phyloP scores from a whole-genome alignment of 495 filamentous ascomycete genomes.

The Daldinia caldariorum region DNA sequence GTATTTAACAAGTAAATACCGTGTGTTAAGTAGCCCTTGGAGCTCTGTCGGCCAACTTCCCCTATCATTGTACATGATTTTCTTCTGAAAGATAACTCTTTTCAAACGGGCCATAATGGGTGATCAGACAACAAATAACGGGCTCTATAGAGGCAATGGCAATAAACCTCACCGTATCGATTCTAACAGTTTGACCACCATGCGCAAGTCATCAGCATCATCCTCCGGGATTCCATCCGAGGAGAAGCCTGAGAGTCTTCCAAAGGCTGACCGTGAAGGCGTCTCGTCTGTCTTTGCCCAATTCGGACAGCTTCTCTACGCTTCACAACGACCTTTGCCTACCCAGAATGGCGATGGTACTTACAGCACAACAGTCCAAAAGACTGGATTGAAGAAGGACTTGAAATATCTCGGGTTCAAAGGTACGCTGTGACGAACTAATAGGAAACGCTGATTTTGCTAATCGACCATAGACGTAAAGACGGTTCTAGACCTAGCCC shows the following conservation, averaged over 20 bases:
- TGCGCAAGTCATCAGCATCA: slow-evolving; percentile 12
- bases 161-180: slow-evolving; percentile 13
- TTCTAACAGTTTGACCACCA: slow-evolving; percentile 23
- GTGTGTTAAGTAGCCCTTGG: not conserved
- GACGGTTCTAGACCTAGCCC: slow-evolving; percentile 51
- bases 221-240: slow-evolving; percentile 26
- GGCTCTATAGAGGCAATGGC: slow-evolving; percentile 24
- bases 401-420: slow-evolving; percentile 62
- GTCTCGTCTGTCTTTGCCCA: slow-evolving; percentile 65
- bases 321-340: slow-evolving; percentile 71
- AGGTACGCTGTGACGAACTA: slow-evolving; percentile 44
- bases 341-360: slow-evolving; percentile 72
- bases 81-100: slow-evolving; percentile 2
- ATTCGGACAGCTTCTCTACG: slow-evolving; percentile 71
- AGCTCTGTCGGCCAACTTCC: not conserved
- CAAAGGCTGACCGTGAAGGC: slow-evolving; percentile 51
- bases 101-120: slow-evolving; percentile 25
- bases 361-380: slow-evolving; percentile 46
- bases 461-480: slow-evolving; percentile 49
- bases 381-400: slow-evolving; percentile 69
- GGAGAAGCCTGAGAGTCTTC: slow-evolving; percentile 34
- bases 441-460: not conserved
- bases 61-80: not conserved
- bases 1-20: not conserved
- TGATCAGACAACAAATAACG: slow-evolving; percentile 21